A percentile compares a stretch with the other conserved stretches of the same genome.
Evolutionary conservation across 345 rosid species (phyloP).

Genomic region (Erysimum cheiranthoides): DNA sequence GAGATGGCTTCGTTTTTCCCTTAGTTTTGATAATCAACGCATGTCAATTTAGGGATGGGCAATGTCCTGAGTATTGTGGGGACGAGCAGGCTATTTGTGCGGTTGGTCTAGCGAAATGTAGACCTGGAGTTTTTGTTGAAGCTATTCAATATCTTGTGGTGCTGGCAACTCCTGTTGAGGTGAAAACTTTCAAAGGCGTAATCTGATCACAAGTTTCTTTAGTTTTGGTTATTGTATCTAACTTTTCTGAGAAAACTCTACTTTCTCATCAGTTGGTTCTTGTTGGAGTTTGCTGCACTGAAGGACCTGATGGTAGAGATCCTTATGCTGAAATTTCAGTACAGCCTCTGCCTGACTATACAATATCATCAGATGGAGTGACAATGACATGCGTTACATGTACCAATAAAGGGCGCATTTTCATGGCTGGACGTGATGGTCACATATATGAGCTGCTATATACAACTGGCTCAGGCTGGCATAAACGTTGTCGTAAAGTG

Average conservation of each 20-base stretch:
- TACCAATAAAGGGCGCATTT: slow-evolving; percentile 85
- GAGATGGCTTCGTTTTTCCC: slow-evolving; percentile 12
- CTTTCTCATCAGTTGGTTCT: slow-evolving; percentile 76
- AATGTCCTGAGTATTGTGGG: slow-evolving; percentile 87
- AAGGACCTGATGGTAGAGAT: slow-evolving; percentile 82
- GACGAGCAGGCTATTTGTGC: slow-evolving; percentile 97
- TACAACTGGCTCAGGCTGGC: slow-evolving; percentile 91
- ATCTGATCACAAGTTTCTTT: slow-evolving; percentile 21
- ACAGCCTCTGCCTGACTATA: slow-evolving; percentile 90
- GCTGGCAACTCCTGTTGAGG: slow-evolving; percentile 95
- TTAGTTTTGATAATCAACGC: slow-evolving; percentile 27
- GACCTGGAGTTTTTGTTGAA: slow-evolving; percentile 87
- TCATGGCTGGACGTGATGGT: slow-evolving; percentile 94
- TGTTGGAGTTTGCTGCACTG: slow-evolving; percentile 93
- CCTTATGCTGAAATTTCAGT: slow-evolving; percentile 91
- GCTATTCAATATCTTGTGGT: slow-evolving; percentile 90
- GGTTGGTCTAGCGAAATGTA: slow-evolving; percentile 87
- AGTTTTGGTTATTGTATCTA: slow-evolving; percentile 14
- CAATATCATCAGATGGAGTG: slow-evolving; percentile 89
- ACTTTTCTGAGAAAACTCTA: slow-evolving; percentile 16
- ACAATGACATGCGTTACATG: slow-evolving; percentile 88
- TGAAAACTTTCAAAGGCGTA: slow-evolving; percentile 33
- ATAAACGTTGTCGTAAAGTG: slow-evolving; percentile 87
- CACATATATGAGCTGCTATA: slow-evolving; percentile 87
- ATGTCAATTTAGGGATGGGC: slow-evolving; percentile 76